Evolutionary conservation across 352 stramenopile genomes (phyloP), one percentile per base, ranked within the genome.

Genomic region (Globisporangium splendens): DNA sequence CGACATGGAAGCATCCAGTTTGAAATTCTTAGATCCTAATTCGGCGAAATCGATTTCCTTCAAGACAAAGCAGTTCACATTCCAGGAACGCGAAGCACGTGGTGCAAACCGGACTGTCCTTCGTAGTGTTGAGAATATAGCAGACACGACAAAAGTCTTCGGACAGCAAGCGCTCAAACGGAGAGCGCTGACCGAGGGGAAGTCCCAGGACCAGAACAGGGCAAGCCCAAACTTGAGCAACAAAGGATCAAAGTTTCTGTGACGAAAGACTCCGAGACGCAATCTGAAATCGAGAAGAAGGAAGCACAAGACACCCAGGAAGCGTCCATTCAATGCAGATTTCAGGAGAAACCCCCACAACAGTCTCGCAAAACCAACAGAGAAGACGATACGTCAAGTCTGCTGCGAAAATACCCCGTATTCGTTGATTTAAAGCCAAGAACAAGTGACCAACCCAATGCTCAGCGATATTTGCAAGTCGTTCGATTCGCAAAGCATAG

Each of bases 381-480:
- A 0, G 7, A 7, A 5, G 42, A 50, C 1, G 41, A 15, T 12
- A 4, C 18, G 8, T 33, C 22, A 15, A 22, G 11, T 3, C 8
- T 65, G 13, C 22, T 65, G 1, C 11, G 18, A 48, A 80, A 67
- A 15, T 83, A 63, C 43, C 70, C 73, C 0, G 56, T 77, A 20
- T 79, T 64, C 52, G 47, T 78, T 3, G 69, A 80, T 13, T 46
- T 83, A 2, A 54, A 68, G n/a, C 11, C 46, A 8, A 50, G 18
- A 22, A 35, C 15, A 39, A 59, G 21, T 8, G 46, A 39, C 11
- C 41, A 57, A 47, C 33, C 65, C 66, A 15, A 35, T 56, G 21
- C 57, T 38, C 12, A 79, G 42, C 61, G 52, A 14, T 83, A 68
- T 46, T 48, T 80, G 2, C 70, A 76, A 57, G 62, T 83, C 2